Conservation (phyloP, 2,329 filamentous ascomycete species). For the Amesomyces nigricolor region DNA sequence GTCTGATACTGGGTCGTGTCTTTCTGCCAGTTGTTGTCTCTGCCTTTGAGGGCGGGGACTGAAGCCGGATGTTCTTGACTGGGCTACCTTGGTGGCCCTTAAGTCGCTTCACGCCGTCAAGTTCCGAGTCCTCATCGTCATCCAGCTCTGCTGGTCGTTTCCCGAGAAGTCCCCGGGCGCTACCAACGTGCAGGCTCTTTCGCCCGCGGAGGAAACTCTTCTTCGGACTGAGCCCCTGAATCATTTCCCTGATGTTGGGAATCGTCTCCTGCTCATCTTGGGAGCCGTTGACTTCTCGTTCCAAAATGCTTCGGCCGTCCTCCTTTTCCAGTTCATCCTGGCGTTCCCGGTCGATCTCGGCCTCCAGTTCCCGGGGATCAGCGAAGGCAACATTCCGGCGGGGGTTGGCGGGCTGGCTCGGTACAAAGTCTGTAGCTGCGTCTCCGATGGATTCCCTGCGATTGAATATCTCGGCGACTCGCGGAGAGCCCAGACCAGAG, state of each 20-base stretch:
- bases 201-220: constrained; percentile 61
- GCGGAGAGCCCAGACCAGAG: constrained; percentile 68
- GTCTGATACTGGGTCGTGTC: constrained; percentile 45
- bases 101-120: constrained; percentile 60
- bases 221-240: constrained; percentile 70
- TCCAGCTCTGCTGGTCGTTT: constrained; percentile 71
- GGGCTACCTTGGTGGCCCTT: constrained; percentile 69
- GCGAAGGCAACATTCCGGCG: constrained; percentile 55
- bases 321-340: constrained; percentile 57
- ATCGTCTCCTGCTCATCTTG: constrained; percentile 57
- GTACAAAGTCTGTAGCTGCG: constrained; percentile 56
- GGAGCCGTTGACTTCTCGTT: constrained; percentile 45
- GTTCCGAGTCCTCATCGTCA: constrained; percentile 58
- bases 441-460: constrained; percentile 67
- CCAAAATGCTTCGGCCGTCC: constrained; percentile 50
- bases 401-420: constrained; percentile 38
- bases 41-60: constrained; percentile 61
- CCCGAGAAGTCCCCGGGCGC: constrained; percentile 65
- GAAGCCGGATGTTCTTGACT: constrained; percentile 67
- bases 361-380: constrained; percentile 57
- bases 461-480: constrained; percentile 64
- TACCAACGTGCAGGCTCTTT: constrained; percentile 72
- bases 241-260: constrained; percentile 68
- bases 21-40: constrained; percentile 59
- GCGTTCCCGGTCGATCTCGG: constrained; percentile 57